Evolutionary conservation across 768 basidiomycete species (phyloP), one percentile per base, ranked within the genome.

Genomic region (Phlebiopsis flavidoalba): DNA sequence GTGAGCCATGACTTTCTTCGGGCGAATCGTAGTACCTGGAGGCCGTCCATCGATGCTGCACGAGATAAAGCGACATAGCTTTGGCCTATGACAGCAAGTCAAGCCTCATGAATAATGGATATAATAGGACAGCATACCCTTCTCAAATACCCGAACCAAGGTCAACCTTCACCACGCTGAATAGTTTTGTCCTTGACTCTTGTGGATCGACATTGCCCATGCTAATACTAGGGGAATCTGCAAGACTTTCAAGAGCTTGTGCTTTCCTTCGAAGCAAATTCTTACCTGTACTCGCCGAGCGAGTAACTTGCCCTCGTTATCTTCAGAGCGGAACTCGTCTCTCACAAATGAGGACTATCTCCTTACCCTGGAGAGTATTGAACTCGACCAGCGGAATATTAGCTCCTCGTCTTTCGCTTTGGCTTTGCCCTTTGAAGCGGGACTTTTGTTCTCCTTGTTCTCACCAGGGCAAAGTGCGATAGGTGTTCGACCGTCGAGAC

Each of bases 191-290:
- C 88, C 89, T 67, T 91, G 89, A 59, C 81, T 83, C 71, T 91
- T 91, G 73, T 91, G 88, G 59, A 91, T 89, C 1, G 83, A 83
- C 77, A 89, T 86, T 0, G 88, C 87, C 88, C 87, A 91, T 0
- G 87, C 85, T 0, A 88, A 79, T 53, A 91, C 89, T 4, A 95
- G 71, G 0, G 90, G 89, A 1, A 92, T 66, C 85, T 90, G 64
- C 21, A n/a, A 17, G 8, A 3, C 45, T 14, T 3, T 8, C 17
- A 48, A 40, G 0, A 58, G 12, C 1, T 14, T 15, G 22, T n/a
- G 31, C 26, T 26, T 14, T 51, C 19, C 17, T 26, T 14, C n/a
- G 17, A 19, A n/a, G 37, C 26, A 17, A 48, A 43, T 33, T 33
- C 22, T 3, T 15, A 73, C 78, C 72, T 80, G 79, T 60, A 80